These are phyloP conservation scores for Trichoderma lentiforme DNA, from an alignment of 2,329 filamentous ascomycete species.

Conservation along the genomic window DNA sequence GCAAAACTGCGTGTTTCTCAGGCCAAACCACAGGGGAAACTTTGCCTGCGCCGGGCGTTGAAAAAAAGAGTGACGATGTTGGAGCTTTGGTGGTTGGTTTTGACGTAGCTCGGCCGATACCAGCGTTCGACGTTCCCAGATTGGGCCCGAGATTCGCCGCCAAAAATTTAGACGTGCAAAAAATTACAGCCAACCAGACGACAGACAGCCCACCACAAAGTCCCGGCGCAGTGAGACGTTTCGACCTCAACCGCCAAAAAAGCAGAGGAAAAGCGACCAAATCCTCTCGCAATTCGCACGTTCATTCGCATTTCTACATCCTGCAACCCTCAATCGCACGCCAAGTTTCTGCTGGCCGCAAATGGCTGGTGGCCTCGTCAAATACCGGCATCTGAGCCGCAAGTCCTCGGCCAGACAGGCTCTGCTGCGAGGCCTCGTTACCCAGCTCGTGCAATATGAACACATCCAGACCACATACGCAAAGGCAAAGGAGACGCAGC, in stretches of 20 bases:
- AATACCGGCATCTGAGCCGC: slow-evolving; percentile 86
- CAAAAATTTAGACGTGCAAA: slow-evolving; percentile 34
- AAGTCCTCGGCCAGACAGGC: slow-evolving; percentile 85
- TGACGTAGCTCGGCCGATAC: slow-evolving; percentile 24
- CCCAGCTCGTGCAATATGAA: slow-evolving; percentile 89
- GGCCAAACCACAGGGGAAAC: slow-evolving; percentile 17
- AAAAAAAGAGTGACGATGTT: neutral
- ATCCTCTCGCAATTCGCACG: neutral
- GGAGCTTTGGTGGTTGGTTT: slow-evolving; percentile 2
- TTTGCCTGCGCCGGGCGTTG: neutral
- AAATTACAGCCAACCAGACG: slow-evolving; percentile 23
- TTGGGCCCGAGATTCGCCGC: slow-evolving; percentile 24
- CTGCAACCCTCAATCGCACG: neutral
- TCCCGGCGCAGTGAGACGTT: neutral
- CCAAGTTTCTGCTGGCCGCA: slow-evolving; percentile 6
- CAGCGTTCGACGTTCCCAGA: slow-evolving; percentile 19
- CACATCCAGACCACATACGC: slow-evolving; percentile 91
- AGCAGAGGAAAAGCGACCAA: neutral
- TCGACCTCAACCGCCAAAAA: neutral
- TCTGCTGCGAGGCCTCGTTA: slow-evolving; percentile 91
- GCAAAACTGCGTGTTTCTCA: slow-evolving; percentile 16
- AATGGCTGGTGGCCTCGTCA: slow-evolving; percentile 84
- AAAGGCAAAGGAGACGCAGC: slow-evolving; percentile 96
- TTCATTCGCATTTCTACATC: neutral
- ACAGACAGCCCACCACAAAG: slow-evolving; percentile 12